phyloP scores from a whole-genome alignment of 805 yeast species.

The Lipomyces sp. region DNA sequence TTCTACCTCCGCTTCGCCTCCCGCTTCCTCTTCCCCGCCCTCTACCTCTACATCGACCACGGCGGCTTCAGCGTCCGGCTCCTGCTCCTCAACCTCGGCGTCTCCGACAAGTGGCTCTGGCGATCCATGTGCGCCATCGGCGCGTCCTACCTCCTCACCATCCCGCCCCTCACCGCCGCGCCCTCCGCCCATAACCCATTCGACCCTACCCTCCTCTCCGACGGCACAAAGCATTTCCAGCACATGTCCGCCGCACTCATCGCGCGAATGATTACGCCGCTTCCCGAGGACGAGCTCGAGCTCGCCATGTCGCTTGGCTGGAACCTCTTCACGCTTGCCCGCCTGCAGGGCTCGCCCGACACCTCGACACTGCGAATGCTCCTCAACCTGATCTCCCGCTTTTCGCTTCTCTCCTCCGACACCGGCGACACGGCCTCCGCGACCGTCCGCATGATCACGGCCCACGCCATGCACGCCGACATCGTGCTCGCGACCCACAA shows the following conservation, averaged over 20 bases:
- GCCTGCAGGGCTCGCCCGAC: slow-evolving; percentile 2
- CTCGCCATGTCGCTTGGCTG: slow-evolving; percentile 15
- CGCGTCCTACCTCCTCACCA: no score
- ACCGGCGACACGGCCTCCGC: not conserved
- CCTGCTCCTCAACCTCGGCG: no score
- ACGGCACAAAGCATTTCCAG: no score
- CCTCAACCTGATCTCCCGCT: slow-evolving; percentile 8
- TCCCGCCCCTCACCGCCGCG: no score
- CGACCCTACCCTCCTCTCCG: no score
- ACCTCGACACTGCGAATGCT: slow-evolving; percentile 1
- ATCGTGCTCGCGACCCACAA: slow-evolving; percentile 3
- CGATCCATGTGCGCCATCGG: no score
- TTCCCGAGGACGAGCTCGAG: slow-evolving; percentile 13
- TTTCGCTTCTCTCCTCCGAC: not conserved
- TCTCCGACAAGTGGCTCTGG: no score
- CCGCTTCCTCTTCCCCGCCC: not conserved
- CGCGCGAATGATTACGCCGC: not conserved
- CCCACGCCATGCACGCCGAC: slow-evolving; percentile 15
- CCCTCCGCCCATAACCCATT: no score
- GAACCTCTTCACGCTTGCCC: slow-evolving; percentile 15
- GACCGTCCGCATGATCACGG: slow-evolving; percentile 6
- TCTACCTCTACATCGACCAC: not conserved
- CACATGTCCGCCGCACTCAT: no score
- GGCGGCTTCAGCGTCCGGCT: no score
- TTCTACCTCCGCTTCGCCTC: not conserved